Conservation (phyloP, 1,139 yeast genomes). For the Taphrina wiesneri region DNA sequence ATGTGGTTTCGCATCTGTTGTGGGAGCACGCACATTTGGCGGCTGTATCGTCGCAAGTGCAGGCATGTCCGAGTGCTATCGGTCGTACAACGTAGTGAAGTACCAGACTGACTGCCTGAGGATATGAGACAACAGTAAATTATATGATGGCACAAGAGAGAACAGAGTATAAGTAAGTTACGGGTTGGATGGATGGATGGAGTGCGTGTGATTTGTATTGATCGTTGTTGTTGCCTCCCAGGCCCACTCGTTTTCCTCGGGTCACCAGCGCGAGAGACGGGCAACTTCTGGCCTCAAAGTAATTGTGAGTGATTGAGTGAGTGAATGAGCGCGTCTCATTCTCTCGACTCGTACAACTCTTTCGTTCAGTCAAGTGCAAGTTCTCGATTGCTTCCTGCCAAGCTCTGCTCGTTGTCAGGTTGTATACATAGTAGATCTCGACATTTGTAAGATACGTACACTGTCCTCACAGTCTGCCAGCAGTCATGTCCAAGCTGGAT, state of each 20-base stretch:
- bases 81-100: neutral
- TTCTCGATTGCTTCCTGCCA: too few species aligned
- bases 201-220: slow-evolving; percentile 6
- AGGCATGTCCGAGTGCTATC: neutral
- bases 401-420: too few species aligned
- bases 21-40: slow-evolving; percentile 12
- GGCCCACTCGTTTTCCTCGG: neutral
- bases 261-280: neutral
- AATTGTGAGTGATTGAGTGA: too few species aligned
- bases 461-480: neutral
- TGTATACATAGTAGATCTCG: too few species aligned
- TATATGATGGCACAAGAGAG: neutral
- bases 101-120: neutral
- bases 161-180: too few species aligned
- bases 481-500: neutral
- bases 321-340: too few species aligned
- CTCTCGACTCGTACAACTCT: too few species aligned
- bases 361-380: too few species aligned
- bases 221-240: slow-evolving; percentile 10
- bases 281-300: neutral
- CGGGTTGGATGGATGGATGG: neutral
- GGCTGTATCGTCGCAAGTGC: slow-evolving; percentile 16
- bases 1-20: neutral
- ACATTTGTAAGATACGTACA: too few species aligned
- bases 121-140: neutral